Base-by-base conservation (phyloP, 2,329 filamentous ascomycete species). In the Pestalotiopsis sp. region DNA sequence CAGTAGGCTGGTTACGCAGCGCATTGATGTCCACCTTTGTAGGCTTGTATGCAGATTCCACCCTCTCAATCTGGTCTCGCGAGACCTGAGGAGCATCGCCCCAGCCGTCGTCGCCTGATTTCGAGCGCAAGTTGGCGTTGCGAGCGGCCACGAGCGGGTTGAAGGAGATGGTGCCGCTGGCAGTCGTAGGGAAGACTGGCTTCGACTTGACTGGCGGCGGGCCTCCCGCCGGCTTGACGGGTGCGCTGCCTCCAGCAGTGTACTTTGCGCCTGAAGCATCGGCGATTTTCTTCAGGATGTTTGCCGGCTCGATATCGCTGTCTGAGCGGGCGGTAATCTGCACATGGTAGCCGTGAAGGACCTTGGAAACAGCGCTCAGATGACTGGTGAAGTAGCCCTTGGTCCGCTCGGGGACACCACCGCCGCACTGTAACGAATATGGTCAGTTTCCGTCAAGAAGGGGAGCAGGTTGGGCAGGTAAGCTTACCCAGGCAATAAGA, bases 341-440 rank as follows among this genome's bases (percentile, higher is more conserved):
- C 69, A 99, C 94, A 80, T 99, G 96, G 81, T 98, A 99, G 73
- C 96, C 94, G 83, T 98, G 95, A 57, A 99, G 88, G 74, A 98
- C 87, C 82, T 97, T 98, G 71, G 94, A 91, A 49, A 98, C 94
- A 62, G 94, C 92, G 70, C 92, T 91, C 62, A 96, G 85, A 82
- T 99, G 95, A 82, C 94, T 98, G 73, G 94, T 97, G 80, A 99
- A 99, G 83, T 98, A 98, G 73, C 96, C 96, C 83, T 98, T 99
- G 70, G 95, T 98, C 76, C 95, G 88, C 83, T 99, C 96, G n/a
- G 96, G 96, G 17, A 99, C 96, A 75, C 96, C 96, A 78, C 97
- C 95, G 73, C 96, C 96, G 80, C 96, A 99, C 92, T 79, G 66
- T 62, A 52, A 7, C 7, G 13, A 49, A n/a, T 17, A n/a, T 36